phyloP scores from a whole-genome alignment of 257 asterid genomes.

The Coffea canephora region DNA sequence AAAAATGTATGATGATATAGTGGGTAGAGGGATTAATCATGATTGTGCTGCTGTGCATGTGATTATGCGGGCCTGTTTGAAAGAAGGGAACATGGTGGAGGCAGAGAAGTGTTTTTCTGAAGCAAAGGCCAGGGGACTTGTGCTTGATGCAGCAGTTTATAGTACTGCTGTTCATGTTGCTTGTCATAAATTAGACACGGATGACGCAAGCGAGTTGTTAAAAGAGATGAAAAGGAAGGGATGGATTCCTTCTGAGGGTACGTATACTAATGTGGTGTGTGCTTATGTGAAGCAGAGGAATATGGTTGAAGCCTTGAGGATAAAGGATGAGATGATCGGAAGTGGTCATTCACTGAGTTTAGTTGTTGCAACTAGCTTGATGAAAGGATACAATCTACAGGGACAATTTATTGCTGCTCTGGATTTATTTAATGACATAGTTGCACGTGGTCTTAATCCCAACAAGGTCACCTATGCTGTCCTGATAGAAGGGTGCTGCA shows the following conservation, averaged over 20 bases:
- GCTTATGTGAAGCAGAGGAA: conserved; percentile 63
- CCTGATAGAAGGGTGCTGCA: conserved; percentile 75
- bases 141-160: conserved; percentile 47
- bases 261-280: conserved; percentile 47
- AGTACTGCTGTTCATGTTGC: conserved; percentile 50
- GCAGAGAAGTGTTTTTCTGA: conserved; percentile 51
- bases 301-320: conserved; percentile 56
- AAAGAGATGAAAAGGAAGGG: conserved; percentile 68
- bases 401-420: conserved; percentile 58
- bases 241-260: conserved; percentile 65
- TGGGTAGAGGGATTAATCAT: conserved; percentile 32
- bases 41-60: conserved; percentile 53
- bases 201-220: conserved; percentile 48
- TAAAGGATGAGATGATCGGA: conserved; percentile 71
- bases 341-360: conserved; percentile 58
- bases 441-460: conserved; percentile 55
- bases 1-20: conserved; percentile 40
- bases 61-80: conserved; percentile 62
- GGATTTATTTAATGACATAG: conserved; percentile 52
- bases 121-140: conserved; percentile 48
- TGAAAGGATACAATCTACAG: conserved; percentile 71
- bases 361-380: conserved; percentile 76
- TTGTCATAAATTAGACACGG: conserved; percentile 43
- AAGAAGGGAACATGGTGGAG: conserved; percentile 53
- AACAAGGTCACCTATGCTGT: conserved; percentile 80